These are phyloP conservation scores for Globisporangium barbulae DNA, from an alignment of 352 stramenopile species.

Conservation along the genomic window DNA sequence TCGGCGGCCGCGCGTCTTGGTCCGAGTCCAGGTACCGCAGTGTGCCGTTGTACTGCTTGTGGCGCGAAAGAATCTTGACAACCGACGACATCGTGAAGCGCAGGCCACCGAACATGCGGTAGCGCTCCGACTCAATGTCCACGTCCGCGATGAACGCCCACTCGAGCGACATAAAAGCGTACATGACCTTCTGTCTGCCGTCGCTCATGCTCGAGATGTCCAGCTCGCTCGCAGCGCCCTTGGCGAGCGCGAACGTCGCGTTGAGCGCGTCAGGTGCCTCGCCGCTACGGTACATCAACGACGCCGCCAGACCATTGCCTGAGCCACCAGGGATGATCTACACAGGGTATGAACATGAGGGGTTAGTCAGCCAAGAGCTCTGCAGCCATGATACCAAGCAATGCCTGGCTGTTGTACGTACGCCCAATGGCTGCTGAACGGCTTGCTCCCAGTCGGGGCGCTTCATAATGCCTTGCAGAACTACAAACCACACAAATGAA, in stretches of 20 bases:
- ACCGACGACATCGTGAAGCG: slow-evolving; percentile 49
- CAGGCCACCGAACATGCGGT: slow-evolving; percentile 49
- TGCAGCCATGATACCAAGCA: neutral
- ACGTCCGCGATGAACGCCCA: slow-evolving; percentile 83
- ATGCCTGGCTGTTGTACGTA: slow-evolving; percentile 16
- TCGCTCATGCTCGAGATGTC: slow-evolving; percentile 57
- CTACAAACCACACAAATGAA: slow-evolving; percentile 19
- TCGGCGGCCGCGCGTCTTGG: slow-evolving; percentile 21
- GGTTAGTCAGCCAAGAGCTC: neutral
- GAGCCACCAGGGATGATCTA: slow-evolving; percentile 48
- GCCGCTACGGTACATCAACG: slow-evolving; percentile 40
- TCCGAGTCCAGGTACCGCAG: slow-evolving; percentile 39
- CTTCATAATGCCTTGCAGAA: slow-evolving; percentile 68
- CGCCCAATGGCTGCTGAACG: slow-evolving; percentile 43
- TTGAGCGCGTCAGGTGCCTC: slow-evolving; percentile 49
- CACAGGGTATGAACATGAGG: neutral
- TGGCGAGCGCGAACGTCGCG: slow-evolving; percentile 56
- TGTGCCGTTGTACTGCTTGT: slow-evolving; percentile 34
- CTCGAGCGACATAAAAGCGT: slow-evolving; percentile 82
- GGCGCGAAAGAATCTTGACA: slow-evolving; percentile 38
- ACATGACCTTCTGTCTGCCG: slow-evolving; percentile 44
- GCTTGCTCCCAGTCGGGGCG: slow-evolving; percentile 56
- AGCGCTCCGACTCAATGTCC: slow-evolving; percentile 68
- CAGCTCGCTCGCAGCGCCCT: slow-evolving; percentile 58
- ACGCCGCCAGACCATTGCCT: slow-evolving; percentile 60